A percentile compares a stretch with the other conserved stretches of the same genome.
Conservation (phyloP, 2,329 filamentous ascomycete species). For the Ramularia endophylla region DNA sequence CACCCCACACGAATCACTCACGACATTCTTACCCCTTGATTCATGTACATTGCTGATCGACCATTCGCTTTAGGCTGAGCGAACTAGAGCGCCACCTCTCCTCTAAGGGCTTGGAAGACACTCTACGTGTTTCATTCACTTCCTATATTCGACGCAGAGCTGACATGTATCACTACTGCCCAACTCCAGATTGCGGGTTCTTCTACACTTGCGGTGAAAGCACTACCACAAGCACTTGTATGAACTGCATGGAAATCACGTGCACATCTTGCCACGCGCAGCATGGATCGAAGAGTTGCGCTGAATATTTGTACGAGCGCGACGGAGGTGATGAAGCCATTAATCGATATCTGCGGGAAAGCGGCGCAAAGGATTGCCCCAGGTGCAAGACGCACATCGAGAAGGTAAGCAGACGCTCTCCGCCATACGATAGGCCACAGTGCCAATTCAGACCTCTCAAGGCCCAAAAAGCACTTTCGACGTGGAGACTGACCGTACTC, state of each 20-base stretch:
- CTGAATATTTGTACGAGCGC: background rate
- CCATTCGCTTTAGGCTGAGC: too few relatives aligned
- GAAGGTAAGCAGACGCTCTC: constrained; percentile 4
- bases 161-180: constrained; percentile 2
- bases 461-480: too few relatives aligned
- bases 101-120: background rate
- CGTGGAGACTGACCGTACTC: background rate
- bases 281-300: background rate
- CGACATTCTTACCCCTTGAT: too few relatives aligned
- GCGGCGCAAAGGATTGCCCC: background rate
- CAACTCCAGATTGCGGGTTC: constrained; percentile 8
- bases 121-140: constrained; percentile 2
- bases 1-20: too few relatives aligned
- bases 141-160: constrained; percentile 1
- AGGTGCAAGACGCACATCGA: constrained; percentile 7
- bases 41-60: too few relatives aligned
- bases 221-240: background rate
- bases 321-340: background rate
- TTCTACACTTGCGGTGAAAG: background rate
- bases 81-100: background rate
- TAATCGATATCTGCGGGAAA: background rate
- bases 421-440: too few relatives aligned
- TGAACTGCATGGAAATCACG: background rate
- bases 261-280: background rate
- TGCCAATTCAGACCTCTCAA: too few relatives aligned